These are phyloP conservation scores for Exophiala sideris DNA, from an alignment of 2,329 filamentous ascomycete species.

Conservation along the genomic window DNA sequence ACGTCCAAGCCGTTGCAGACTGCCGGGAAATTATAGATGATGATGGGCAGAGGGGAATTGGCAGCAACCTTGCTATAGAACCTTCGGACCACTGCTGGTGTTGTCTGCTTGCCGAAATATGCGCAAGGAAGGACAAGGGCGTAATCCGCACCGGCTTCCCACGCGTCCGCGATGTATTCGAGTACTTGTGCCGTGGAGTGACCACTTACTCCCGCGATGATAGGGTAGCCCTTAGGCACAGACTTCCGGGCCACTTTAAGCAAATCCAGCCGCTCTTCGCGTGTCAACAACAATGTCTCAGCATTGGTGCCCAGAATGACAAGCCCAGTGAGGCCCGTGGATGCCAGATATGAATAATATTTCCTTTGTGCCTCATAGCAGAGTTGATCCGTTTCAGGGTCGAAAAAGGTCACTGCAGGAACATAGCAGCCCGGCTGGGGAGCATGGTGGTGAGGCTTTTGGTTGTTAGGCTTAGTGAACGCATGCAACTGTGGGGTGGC, in stretches of 20 bases:
- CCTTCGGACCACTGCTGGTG: slow-evolving; percentile 52
- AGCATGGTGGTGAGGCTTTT: not conserved
- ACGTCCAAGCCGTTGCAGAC: slow-evolving; percentile 67
- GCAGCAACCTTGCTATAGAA: slow-evolving; percentile 59
- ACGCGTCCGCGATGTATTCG: slow-evolving; percentile 57
- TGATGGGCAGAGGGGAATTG: slow-evolving; percentile 52
- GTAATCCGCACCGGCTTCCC: slow-evolving; percentile 60
- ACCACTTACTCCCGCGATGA: slow-evolving; percentile 62
- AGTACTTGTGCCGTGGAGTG: slow-evolving; percentile 63
- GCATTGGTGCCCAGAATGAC: slow-evolving; percentile 56
- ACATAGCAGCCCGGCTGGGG: slow-evolving; percentile 48
- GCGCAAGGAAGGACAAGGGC: slow-evolving; percentile 59
- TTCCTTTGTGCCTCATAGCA: slow-evolving; percentile 47
- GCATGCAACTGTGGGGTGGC: not conserved
- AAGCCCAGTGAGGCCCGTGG: slow-evolving; percentile 49
- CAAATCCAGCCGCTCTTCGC: slow-evolving; percentile 55
- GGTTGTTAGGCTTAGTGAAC: not conserved
- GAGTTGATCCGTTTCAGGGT: slow-evolving; percentile 47
- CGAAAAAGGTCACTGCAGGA: slow-evolving; percentile 54
- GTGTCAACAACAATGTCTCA: slow-evolving; percentile 55
- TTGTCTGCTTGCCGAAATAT: slow-evolving; percentile 63
- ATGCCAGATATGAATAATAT: slow-evolving; percentile 52
- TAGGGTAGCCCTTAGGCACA: slow-evolving; percentile 49
- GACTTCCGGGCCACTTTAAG: slow-evolving; percentile 53
- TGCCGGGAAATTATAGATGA: slow-evolving; percentile 66